A percentile compares a stretch with the other conserved stretches of the same genome.
phyloP scores from a whole-genome alignment of 2,329 filamentous ascomycete genomes.

The Alternaria panax region DNA sequence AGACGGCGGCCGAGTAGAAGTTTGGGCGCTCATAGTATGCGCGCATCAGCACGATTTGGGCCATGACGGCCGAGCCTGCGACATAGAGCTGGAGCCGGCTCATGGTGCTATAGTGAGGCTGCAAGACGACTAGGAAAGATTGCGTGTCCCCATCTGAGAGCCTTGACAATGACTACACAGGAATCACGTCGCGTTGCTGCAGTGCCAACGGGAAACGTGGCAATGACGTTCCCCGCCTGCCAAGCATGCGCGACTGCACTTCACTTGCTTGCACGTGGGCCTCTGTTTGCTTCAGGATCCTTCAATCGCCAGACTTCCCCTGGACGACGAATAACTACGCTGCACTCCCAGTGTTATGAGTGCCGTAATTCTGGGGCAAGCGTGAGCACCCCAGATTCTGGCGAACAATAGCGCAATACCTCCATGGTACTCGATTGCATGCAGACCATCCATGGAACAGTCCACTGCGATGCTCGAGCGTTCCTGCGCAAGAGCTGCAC shows the following conservation, averaged over 20 bases:
- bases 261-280: neutral
- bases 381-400: neutral
- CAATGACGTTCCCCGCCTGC: constrained; percentile 12
- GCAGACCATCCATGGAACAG: neutral
- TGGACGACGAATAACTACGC: neutral
- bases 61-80: constrained; percentile 76
- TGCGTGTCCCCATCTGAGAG: constrained; percentile 25
- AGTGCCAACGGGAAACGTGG: constrained; percentile 24
- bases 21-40: constrained; percentile 95
- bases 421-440: neutral
- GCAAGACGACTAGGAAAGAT: constrained; percentile 14
- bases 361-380: neutral
- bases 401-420: neutral
- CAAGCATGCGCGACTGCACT: neutral
- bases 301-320: neutral
- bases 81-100: constrained; percentile 46
- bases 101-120: constrained; percentile 31
- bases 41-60: constrained; percentile 82
- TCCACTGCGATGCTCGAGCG: constrained; percentile 1
- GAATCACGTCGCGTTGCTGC: constrained; percentile 18
- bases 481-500: constrained; percentile 10
- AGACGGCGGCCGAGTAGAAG: constrained; percentile 98
- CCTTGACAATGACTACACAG: constrained; percentile 15
- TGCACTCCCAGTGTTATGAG: neutral
- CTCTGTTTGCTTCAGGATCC: neutral